Conservation (phyloP, 345 rosid genomes). For the Eucalyptus victrix region DNA sequence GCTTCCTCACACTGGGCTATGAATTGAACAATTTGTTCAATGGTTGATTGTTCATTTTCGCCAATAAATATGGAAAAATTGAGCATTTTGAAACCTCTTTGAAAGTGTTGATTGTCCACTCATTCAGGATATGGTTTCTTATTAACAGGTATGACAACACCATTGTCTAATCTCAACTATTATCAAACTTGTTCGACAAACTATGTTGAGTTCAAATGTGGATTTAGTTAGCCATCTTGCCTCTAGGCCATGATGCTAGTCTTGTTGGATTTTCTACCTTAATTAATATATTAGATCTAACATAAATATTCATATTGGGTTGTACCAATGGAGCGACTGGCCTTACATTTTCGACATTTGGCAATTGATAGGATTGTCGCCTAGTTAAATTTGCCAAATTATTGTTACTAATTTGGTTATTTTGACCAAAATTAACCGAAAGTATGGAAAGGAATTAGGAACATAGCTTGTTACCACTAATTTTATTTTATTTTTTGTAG, state of each 20-base stretch:
- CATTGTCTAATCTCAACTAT: not conserved
- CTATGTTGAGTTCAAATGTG: not conserved
- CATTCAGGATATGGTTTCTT: not conserved
- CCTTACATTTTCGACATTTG: not conserved
- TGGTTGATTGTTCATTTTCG: not conserved
- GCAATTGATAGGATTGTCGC: rapidly evolving
- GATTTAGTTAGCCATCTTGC: not conserved
- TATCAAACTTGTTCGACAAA: not conserved
- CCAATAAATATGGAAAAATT: too few relatives aligned
- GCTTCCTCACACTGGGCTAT: not conserved
- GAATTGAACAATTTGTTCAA: not conserved
- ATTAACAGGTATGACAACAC: not conserved
- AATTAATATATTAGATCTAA: too few relatives aligned
- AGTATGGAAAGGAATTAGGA: not conserved
- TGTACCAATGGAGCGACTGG: not conserved
- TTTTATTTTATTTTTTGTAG: not conserved
- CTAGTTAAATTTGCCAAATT: not conserved
- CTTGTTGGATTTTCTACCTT: not conserved
- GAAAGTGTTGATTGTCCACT: not conserved
- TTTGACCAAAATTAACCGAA: not conserved
- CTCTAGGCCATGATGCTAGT: not conserved
- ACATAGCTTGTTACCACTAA: not conserved
- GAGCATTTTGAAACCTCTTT: not conserved
- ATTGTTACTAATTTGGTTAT: too few relatives aligned
- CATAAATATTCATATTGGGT: not conserved